These are phyloP conservation scores for Thinopyrum obtusiflorum DNA, from an alignment of 202 grass and related monocot genomes.

Conservation along the genomic window DNA sequence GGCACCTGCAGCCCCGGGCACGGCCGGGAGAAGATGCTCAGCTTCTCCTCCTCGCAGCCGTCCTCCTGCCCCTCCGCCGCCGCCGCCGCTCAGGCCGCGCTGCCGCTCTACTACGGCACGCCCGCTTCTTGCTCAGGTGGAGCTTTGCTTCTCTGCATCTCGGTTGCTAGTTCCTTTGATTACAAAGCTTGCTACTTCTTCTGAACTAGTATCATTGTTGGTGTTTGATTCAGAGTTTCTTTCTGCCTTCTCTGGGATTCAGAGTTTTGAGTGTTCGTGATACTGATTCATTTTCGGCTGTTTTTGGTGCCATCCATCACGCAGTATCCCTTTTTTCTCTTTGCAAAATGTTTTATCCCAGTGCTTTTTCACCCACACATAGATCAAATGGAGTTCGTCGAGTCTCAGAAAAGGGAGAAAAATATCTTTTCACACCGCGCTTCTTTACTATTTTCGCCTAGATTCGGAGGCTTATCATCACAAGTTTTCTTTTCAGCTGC, in stretches of 20 bases:
- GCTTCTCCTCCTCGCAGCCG: slow-evolving; percentile 54
- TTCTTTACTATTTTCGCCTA: neutral
- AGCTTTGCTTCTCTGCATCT: neutral
- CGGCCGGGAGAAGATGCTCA: slow-evolving; percentile 82
- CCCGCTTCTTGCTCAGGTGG: slow-evolving; percentile 61
- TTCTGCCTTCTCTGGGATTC: neutral
- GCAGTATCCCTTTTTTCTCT: neutral
- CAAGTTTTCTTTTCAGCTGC: neutral
- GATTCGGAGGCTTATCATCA: slow-evolving; percentile 24
- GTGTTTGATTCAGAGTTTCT: slow-evolving; percentile 5
- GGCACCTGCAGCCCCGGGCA: slow-evolving; percentile 49
- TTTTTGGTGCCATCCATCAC: no score
- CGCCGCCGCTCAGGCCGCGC: slow-evolving; percentile 27
- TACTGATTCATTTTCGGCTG: no score
- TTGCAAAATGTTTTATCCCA: neutral
- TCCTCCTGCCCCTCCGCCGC: slow-evolving; percentile 12
- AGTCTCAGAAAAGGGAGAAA: neutral
- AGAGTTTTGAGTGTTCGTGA: neutral
- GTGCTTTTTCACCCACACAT: neutral
- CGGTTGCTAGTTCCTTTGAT: neutral
- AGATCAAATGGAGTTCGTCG: slow-evolving; percentile 23
- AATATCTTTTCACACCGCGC: neutral
- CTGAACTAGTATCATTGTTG: slow-evolving; percentile 1
- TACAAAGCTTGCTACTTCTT: slow-evolving; percentile 25
- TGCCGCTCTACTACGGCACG: slow-evolving; percentile 67